Evolutionary conservation across 2,329 filamentous ascomycete genomes (phyloP), one percentile per base, ranked within the genome.

Genomic region (Helicocarpus griseus): DNA sequence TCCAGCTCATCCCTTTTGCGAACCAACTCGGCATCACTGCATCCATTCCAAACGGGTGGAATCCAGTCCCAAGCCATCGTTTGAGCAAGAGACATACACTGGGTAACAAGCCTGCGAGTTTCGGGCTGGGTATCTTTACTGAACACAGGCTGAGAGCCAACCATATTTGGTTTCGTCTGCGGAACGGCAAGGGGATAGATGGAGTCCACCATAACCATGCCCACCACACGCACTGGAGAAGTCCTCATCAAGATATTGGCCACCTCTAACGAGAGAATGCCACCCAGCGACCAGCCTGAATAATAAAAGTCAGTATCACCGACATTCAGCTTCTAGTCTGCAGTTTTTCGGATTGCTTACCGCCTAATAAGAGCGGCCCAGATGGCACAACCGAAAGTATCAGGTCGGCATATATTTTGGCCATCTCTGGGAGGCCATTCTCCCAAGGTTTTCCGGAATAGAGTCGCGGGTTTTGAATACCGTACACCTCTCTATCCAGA

Each of bases 361-460:
- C 58, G 44, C 57, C 57, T 7, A 58, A 49, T 5, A 60, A 51
- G 28, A 60, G 39, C 1, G 52, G 54, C 5, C 56, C 53, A 4
- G 52, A 49, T 19, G 54, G 46, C 28, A 58, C 38, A 17, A 57
- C 49, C 19, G 54, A 52, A 9, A 67, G 69, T 52, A 82, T 73
- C 52, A 75, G 67, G 2, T 57, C 56, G 33, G 74, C 66, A 57
- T 83, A 82, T 5, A 73, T 61, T 2, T 65, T 58, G 0, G 74
- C 79, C 77, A 82, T 81, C 58, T 80, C 74, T 0, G 70, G 65
- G 9, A 83, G 61, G 3, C 78, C 77, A 29, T 76, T 78, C 0
- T 70, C 65, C 66, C 78, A 82, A 5, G 63, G 64, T 13, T 69
- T 63, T 6, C 71, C 73, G 1, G 69, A 69, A 54, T 69, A 63